Evolutionary conservation across 1,284 basidiomycete species (phyloP), one percentile per base, ranked within the genome.

Genomic region (Pholiota adiposa): DNA sequence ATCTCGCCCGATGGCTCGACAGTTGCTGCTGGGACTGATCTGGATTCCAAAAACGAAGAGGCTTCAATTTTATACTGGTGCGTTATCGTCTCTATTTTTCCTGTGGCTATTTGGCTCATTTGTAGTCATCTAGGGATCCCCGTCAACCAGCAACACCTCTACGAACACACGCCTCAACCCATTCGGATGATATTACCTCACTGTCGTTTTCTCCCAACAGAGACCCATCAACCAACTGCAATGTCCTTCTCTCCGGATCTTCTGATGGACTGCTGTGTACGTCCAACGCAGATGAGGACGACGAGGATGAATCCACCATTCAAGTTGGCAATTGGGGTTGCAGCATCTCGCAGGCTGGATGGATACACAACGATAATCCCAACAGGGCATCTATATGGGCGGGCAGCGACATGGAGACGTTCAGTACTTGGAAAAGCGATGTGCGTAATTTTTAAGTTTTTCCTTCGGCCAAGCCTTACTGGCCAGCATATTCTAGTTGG

Each of bases 401-500:
- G 19, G 79, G 82, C 2, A 92, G 89, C 63, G 92, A 93, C 72
- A 93, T 93, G 91, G 91, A 93, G 71, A 93, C 91, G 0, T 88
- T 92, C 67, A 88, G 89, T 63, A 78, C 83, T 19, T 93, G 91
- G 92, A 83, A 85, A 11, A 73, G 73, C 38, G 88, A 93, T 76
- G 90, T 89, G 62, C 33, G 73, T 63, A 21, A 40, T 54, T 54
- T 56, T 41, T 25, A 52, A n/a, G n/a, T n/a, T 58, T n/a, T 23
- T 40, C 25, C 11, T 29, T 53, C 14, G 36, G 4, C 16, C 14
- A 9, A 38, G 9, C 4, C 14, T 38, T n/a, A 33, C 5, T 33
- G 12, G 31, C 31, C 31, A 6, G 31, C 31, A 33, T 18, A 2
- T n/a, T 49, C 36, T 55, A 89, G 87, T 75, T 88, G 19, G 84